A percentile compares a stretch with the other conserved stretches of the same genome.
Evolutionary conservation across 306 rosid species (phyloP).

Genomic region (Corylus americana): DNA sequence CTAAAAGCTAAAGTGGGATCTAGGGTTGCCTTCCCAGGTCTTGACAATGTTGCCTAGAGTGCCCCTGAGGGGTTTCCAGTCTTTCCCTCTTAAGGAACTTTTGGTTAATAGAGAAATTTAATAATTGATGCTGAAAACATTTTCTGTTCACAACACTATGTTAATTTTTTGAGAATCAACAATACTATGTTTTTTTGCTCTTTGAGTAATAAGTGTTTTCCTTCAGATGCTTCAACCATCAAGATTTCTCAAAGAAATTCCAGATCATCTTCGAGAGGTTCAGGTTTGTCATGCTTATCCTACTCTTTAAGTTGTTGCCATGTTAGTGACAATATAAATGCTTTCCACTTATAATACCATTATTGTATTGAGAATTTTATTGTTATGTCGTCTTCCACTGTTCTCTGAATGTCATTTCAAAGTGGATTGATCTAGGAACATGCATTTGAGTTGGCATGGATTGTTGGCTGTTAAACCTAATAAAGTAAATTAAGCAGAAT

Average conservation of each 20-base stretch:
- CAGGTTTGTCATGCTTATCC: constrained; percentile 57
- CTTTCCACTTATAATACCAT: background rate
- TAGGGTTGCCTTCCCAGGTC: too few relatives aligned
- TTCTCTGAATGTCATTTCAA: background rate
- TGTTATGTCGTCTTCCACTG: background rate
- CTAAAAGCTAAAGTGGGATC: too few relatives aligned
- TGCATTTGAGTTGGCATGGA: background rate
- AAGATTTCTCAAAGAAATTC: constrained; percentile 87
- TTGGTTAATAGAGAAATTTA: too few relatives aligned
- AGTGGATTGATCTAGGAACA: background rate
- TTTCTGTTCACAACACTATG: background rate
- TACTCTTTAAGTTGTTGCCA: constrained; percentile 10
- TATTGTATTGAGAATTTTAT: background rate
- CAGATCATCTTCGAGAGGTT: constrained; percentile 71
- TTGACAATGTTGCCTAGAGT: too few relatives aligned
- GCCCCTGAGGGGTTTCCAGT: too few relatives aligned
- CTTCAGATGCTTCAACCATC: constrained; percentile 90
- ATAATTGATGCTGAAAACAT: background rate
- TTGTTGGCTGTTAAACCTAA: background rate
- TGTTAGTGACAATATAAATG: background rate
- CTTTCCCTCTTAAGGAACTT: too few relatives aligned
- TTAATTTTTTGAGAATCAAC: background rate
- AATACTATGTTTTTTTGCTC: background rate
- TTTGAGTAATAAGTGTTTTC: constrained; percentile 21
- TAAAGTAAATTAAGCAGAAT: background rate